Evolutionary conservation across 129 eudicot genomes (phyloP).

Genomic region (Helichrysum umbraculigerum): DNA sequence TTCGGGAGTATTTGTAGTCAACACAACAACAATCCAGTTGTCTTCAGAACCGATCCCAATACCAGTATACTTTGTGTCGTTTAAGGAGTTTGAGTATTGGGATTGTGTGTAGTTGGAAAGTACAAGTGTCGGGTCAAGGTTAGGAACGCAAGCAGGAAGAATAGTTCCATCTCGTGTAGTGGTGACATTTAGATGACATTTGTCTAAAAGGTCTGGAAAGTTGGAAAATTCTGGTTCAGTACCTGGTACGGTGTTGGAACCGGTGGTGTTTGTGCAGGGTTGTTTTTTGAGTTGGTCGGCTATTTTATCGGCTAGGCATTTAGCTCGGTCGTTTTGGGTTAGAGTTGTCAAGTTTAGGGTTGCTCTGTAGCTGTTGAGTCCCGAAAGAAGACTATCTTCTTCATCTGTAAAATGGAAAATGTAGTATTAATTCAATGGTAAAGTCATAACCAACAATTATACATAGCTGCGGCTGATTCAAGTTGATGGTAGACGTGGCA

Average conservation of each 20-base stretch:
- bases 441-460: neutral
- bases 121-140: slow-evolving; percentile 58
- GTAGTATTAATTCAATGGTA: neutral
- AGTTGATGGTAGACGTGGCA: neutral
- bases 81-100: slow-evolving; percentile 60
- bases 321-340: slow-evolving; percentile 65
- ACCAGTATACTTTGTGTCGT: slow-evolving; percentile 66
- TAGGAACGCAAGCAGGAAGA: slow-evolving; percentile 90
- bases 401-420: slow-evolving; percentile 48
- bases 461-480: neutral
- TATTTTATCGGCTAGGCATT: slow-evolving; percentile 71
- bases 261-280: slow-evolving; percentile 78
- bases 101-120: slow-evolving; percentile 73
- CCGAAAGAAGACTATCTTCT: slow-evolving; percentile 73
- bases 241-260: slow-evolving; percentile 73
- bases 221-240: slow-evolving; percentile 59
- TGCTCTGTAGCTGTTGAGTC: slow-evolving; percentile 76
- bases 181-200: slow-evolving; percentile 67
- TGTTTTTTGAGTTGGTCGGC: slow-evolving; percentile 72
- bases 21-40: slow-evolving; percentile 75
- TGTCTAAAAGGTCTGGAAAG: slow-evolving; percentile 49
- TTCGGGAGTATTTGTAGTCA: slow-evolving; percentile 66
- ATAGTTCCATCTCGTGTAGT: slow-evolving; percentile 72
- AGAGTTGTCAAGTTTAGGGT: slow-evolving; percentile 58
- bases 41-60: slow-evolving; percentile 71